Evolutionary conservation across 1,139 yeast genomes (phyloP), one percentile per base, ranked within the genome.

Genomic region (Scheffersomyces parashehatae): DNA sequence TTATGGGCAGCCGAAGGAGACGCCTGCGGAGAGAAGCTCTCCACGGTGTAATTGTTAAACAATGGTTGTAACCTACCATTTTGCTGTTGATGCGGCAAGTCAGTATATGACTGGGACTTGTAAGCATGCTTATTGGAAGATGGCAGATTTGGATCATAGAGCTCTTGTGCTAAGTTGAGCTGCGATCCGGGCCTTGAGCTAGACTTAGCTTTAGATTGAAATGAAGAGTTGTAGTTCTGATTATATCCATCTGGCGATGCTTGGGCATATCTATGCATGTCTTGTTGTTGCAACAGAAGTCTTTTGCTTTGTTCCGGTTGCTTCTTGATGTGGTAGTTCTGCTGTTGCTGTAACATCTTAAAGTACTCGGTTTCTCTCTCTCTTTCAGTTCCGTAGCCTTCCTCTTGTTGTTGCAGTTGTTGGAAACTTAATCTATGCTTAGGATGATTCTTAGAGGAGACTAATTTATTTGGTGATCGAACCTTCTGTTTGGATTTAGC

Each of bases 351-450:
- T 47, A 68, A 55, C 32, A 50, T 40, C 45, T 59, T 65, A 45
- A 67, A 65, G 39, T 60, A 53, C 45, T 66, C 73, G 35, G 66
- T 60, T 48, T 69, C 75, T 31, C 55, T 56, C 44, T 68, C 70
- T 38, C 64, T 58, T 28, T 55, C 59, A 20, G 8, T 20, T 35
- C 45, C 36, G 11, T 49, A 35, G 30, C 50, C 29, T 20, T 56
- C 63, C 37, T 60, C 63, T 15, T 46, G 55, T 28, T 49, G 54
- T 29, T 53, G 54, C 26, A 20, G 26, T 11, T 31, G 35, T 4
- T 31, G 24, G 20, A 14, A 31, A 35, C 52, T 42, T 33, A 50
- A 50, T 39, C 58, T 59, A 36, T 51, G 48, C 38, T 53, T 57
- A 15, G 65, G 58, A 33, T 58, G 60, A 39, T 55, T 54, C 34